These are phyloP conservation scores for Epithemia pelagica DNA, from an alignment of 108 stramenopile species.

Conservation along the genomic window DNA sequence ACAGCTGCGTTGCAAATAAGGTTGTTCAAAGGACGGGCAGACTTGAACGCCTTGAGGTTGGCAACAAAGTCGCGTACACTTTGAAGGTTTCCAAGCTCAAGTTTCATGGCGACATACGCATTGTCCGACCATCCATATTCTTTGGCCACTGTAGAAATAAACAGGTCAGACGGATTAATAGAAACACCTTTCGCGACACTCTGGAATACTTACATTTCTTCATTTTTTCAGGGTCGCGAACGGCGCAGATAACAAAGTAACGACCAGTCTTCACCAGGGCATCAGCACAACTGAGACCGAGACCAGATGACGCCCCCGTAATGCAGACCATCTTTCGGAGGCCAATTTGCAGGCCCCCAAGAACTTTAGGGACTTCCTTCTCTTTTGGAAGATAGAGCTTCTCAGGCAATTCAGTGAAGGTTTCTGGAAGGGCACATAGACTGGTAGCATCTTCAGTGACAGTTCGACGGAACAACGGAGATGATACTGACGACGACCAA, in stretches of 20 bases:
- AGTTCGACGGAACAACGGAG: background rate
- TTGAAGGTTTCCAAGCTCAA: conserved; percentile 87
- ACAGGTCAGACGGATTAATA: too few relatives aligned
- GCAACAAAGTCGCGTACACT: conserved; percentile 86
- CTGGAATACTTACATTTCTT: conserved; percentile 67
- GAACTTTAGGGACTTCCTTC: conserved; percentile 74
- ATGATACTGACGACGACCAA: background rate
- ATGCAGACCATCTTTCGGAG: conserved; percentile 74
- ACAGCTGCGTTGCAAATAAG: conserved; percentile 97
- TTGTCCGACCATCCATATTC: conserved; percentile 64
- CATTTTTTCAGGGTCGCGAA: conserved; percentile 84
- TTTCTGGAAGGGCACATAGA: conserved; percentile 8
- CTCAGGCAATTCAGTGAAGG: conserved; percentile 43
- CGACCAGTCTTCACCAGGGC: conserved; percentile 78
- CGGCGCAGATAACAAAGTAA: conserved; percentile 92
- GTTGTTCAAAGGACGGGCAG: conserved; percentile 70
- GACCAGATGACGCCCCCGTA: conserved; percentile 88
- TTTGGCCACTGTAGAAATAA: conserved; percentile 54
- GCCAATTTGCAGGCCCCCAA: conserved; percentile 83
- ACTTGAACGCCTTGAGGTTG: conserved; percentile 94
- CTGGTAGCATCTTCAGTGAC: background rate
- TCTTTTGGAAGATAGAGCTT: conserved; percentile 60
- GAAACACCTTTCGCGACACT: too few relatives aligned
- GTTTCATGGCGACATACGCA: conserved; percentile 82
- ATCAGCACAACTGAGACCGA: conserved; percentile 75